Base-by-base conservation (phyloP, 192 early-diverging fungal species). In the Helicostylum pulchrum region DNA sequence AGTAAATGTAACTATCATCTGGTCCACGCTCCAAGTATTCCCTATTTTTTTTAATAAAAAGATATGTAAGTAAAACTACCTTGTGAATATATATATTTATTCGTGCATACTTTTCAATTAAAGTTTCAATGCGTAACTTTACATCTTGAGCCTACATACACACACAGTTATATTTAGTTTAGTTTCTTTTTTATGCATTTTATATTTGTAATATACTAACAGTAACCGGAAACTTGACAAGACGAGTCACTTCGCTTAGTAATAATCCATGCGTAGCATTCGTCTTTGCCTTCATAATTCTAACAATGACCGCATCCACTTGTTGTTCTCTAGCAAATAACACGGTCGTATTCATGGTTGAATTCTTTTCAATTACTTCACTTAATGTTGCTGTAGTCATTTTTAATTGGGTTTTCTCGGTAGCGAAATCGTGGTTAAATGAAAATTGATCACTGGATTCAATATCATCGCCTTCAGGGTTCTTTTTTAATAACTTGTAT, bases 211-310 rank as follows among this genome's bases (percentile, higher is more conserved):
- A 50, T 66, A 71, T 46, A 42, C 59, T 66, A 52, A 65, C 71
- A 30, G 76, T 78, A 64, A 91, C 86, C 17, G 84, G 67, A 47
- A 83, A 79, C 53, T 75, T 73, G 43, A 92, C 70, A 61, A 88
- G 87, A 58, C 77, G 66, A 46, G 90, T 82, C 1, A 95, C 79
- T 63, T 91, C 88, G 11, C 67, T 81, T 17, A 92, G 67, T n/a
- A 95, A 68, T 26, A 72, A 67, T 20, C 80, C 90, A 60, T 94
- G 91, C 19, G 83, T 81, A 47, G 93, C 65, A 46, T 67, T 67
- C 67, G 89, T 88, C 43, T 91, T 74, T 26, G 83, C 74, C 77
- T 95, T 95, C 92, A 94, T 94, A 59, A 91, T 90, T 46, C 93
- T 70, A 26, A 95, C 92, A 48, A 93, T 86, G 36, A 86, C 87